Conservation (phyloP, 208 protist species). For the Trypanosoma avium region DNA sequence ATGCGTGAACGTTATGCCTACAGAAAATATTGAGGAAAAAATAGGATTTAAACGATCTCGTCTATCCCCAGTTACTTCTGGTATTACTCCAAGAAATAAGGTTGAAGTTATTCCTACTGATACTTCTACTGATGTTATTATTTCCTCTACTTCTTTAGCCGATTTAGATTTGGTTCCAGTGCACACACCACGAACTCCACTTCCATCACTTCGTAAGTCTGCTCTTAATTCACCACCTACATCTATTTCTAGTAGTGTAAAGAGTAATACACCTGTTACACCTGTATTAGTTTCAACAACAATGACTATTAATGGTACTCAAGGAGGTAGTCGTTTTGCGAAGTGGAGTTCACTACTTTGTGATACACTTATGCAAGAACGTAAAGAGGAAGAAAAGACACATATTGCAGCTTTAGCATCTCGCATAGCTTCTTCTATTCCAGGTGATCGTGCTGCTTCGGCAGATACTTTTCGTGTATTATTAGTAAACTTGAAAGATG, state of each 20-base stretch:
- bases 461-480: conserved; percentile 74
- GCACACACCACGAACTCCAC: not conserved
- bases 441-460: conserved; percentile 40
- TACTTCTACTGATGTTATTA: too few species aligned
- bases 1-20: not conserved
- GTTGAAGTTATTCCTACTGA: not conserved
- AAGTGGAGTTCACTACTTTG: conserved; percentile 53
- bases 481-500: conserved; percentile 64
- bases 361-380: conserved; percentile 42
- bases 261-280: conserved; percentile 40
- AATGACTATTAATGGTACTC: not conserved
- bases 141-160: too few species aligned
- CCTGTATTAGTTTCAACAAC: conserved; percentile 15
- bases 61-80: conserved; percentile 18
- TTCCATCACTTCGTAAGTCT: conserved; percentile 26
- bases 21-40: conserved; percentile 1
- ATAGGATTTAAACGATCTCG: conserved; percentile 40
- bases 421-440: conserved; percentile 62
- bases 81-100: not conserved
- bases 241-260: conserved; percentile 27
- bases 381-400: conserved; percentile 33
- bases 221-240: conserved; percentile 20
- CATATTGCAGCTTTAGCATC: conserved; percentile 31
- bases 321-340: conserved; percentile 12
- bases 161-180: too few species aligned